Conservation (phyloP, 2,329 filamentous ascomycete genomes). For the Clarireedia hainanense region DNA sequence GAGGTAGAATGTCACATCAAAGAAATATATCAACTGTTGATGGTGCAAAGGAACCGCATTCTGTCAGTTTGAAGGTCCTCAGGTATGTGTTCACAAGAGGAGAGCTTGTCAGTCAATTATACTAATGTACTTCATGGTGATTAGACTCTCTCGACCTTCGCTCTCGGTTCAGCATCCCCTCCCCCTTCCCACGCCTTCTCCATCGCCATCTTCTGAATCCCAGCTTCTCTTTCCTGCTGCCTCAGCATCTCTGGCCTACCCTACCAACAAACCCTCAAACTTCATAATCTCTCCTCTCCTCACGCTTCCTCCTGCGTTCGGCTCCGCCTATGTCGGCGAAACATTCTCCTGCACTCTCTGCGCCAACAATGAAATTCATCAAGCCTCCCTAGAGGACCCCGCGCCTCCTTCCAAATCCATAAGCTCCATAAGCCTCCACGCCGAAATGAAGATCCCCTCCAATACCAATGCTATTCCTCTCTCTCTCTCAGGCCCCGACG, state of each 20-base stretch:
- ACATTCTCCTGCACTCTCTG: slow-evolving; percentile 91
- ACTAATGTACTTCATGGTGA: neutral
- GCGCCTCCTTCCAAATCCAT: slow-evolving; percentile 40
- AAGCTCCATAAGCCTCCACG: slow-evolving; percentile 72
- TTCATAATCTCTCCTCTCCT: slow-evolving; percentile 55
- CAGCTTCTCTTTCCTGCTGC: slow-evolving; percentile 12
- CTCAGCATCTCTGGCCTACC: slow-evolving; percentile 68
- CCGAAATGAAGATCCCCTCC: slow-evolving; percentile 91
- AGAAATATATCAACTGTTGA: slow-evolving; percentile 24
- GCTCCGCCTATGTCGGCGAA: slow-evolving; percentile 91
- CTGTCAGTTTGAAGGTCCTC: slow-evolving; percentile 70
- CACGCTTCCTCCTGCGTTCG: slow-evolving; percentile 84
- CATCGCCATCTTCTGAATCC: slow-evolving; percentile 31
- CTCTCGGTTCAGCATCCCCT: slow-evolving; percentile 63
- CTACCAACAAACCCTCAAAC: slow-evolving; percentile 35
- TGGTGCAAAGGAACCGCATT: slow-evolving; percentile 63
- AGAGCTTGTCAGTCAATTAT: neutral
- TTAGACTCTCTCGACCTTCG: slow-evolving; percentile 73
- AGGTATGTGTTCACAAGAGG: slow-evolving; percentile 38
- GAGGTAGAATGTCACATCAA: slow-evolving; percentile 27
- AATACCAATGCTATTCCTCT: slow-evolving; percentile 53
- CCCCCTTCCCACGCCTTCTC: slow-evolving; percentile 33
- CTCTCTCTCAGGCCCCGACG: slow-evolving; percentile 37
- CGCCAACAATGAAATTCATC: slow-evolving; percentile 74
- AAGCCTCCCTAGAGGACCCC: slow-evolving; percentile 26